These are phyloP conservation scores for Lactifluus piperatus DNA, from an alignment of 768 basidiomycete species.

Conservation along the genomic window DNA sequence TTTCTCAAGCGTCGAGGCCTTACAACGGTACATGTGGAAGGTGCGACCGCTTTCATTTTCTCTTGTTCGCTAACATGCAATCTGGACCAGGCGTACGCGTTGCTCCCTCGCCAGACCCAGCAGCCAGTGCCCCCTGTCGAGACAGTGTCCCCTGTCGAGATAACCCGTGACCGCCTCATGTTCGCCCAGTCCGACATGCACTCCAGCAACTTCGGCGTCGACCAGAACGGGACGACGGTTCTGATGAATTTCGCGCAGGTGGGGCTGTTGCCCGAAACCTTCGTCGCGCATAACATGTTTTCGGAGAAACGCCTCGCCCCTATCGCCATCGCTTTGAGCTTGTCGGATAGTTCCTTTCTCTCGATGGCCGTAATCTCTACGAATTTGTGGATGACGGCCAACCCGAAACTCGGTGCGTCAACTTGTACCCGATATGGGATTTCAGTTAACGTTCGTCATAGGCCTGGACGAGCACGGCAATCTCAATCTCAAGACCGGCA, in stretches of 20 bases:
- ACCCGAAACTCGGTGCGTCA: too few species aligned
- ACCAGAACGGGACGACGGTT: constrained; percentile 22
- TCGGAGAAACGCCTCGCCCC: too few species aligned
- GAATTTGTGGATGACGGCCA: neutral
- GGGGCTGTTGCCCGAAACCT: constrained; percentile 24
- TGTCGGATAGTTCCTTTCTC: neutral
- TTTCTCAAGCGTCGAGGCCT: neutral
- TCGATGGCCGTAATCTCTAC: neutral
- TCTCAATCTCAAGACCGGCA: too few species aligned
- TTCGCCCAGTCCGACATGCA: constrained; percentile 28
- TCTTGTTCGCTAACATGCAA: neutral
- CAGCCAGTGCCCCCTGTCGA: too few species aligned
- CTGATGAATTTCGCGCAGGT: constrained; percentile 25
- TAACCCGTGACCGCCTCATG: constrained; percentile 23
- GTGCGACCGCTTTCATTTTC: neutral
- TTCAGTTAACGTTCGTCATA: too few species aligned
- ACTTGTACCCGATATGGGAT: too few species aligned
- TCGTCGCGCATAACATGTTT: too few species aligned
- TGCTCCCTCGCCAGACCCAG: neutral
- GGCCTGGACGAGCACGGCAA: too few species aligned
- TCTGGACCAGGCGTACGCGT: neutral
- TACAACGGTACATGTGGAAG: neutral
- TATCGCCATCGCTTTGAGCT: too few species aligned
- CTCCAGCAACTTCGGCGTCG: constrained; percentile 28
- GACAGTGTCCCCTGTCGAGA: neutral